phyloP scores from a whole-genome alignment of 805 yeast species.

The Candida manassasensis region DNA sequence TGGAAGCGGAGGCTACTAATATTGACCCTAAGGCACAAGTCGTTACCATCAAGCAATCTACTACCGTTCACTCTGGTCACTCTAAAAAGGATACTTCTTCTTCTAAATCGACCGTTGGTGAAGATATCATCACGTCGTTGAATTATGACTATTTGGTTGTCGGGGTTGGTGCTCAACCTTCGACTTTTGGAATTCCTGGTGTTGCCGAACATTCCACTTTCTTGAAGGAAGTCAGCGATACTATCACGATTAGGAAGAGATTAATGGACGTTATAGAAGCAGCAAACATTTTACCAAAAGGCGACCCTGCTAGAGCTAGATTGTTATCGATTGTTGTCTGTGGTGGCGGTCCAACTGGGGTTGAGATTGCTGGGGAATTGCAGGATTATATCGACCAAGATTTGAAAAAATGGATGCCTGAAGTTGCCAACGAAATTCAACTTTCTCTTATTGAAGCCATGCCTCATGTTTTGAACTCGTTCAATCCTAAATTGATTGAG shows the following conservation, averaged over 20 bases:
- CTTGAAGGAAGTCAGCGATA: conserved; percentile 86
- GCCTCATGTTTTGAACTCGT: conserved; percentile 79
- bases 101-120: conserved; percentile 35
- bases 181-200: conserved; percentile 94
- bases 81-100: conserved; percentile 47
- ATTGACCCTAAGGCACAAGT: conserved; percentile 70
- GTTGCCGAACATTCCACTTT: conserved; percentile 83
- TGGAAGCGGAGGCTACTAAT: conserved; percentile 86
- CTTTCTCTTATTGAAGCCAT: conserved; percentile 87
- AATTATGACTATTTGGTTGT: conserved; percentile 80
- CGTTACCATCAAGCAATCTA: conserved; percentile 58
- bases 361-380: conserved; percentile 93
- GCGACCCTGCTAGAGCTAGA: conserved; percentile 76
- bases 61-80: conserved; percentile 52
- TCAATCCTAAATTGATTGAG: conserved; percentile 61
- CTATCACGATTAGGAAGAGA: conserved; percentile 75
- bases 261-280: conserved; percentile 86
- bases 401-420: conserved; percentile 83
- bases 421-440: conserved; percentile 71
- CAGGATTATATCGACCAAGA: conserved; percentile 94
- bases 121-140: conserved; percentile 43
- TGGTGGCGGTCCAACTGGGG: conserved; percentile 99
- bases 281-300: conserved; percentile 73
- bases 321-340: conserved; percentile 85
- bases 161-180: conserved; percentile 94